These are phyloP conservation scores for Naematelia encephala DNA, from an alignment of 768 basidiomycete genomes.

Conservation along the genomic window DNA sequence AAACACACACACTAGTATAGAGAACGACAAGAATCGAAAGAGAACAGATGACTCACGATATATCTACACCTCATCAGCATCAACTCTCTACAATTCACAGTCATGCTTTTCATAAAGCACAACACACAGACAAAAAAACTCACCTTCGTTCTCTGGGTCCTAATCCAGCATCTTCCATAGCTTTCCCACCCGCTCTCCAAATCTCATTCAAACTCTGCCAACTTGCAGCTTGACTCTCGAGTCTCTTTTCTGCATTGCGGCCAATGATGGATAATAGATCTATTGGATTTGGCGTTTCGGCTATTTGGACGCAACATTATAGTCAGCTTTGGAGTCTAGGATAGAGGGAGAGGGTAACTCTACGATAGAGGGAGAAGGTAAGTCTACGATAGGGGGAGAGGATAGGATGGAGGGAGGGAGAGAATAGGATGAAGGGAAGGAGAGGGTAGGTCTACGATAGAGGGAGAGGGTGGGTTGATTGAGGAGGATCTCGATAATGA, in stretches of 20 bases:
- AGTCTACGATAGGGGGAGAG: too few relatives aligned
- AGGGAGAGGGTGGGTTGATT: too few relatives aligned
- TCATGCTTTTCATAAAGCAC: not conserved
- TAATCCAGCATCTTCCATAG: slow-evolving; percentile 30
- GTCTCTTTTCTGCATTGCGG: slow-evolving; percentile 30
- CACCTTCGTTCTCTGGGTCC: slow-evolving; percentile 37
- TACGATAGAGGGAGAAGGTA: too few relatives aligned
- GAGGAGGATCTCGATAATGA: too few relatives aligned
- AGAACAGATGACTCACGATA: slow-evolving; percentile 16
- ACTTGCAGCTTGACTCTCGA: slow-evolving; percentile 27
- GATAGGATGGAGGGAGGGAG: too few relatives aligned
- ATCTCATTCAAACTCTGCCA: slow-evolving; percentile 37
- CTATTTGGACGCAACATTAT: slow-evolving; percentile 6
- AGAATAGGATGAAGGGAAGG: too few relatives aligned
- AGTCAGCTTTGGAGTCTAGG: not conserved
- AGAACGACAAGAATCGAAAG: not conserved
- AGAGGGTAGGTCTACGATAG: too few relatives aligned
- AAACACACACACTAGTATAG: too few relatives aligned
- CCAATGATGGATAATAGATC: slow-evolving; percentile 34
- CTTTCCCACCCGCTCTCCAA: slow-evolving; percentile 31
- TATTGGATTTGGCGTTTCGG: slow-evolving; percentile 25
- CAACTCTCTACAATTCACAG: not conserved
- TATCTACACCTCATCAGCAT: slow-evolving; percentile 18
- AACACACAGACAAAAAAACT: slow-evolving; percentile 9
- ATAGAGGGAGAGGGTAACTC: too few relatives aligned